Base-by-base conservation (phyloP, 805 yeast species). In the Lipomyces anomalus region DNA sequence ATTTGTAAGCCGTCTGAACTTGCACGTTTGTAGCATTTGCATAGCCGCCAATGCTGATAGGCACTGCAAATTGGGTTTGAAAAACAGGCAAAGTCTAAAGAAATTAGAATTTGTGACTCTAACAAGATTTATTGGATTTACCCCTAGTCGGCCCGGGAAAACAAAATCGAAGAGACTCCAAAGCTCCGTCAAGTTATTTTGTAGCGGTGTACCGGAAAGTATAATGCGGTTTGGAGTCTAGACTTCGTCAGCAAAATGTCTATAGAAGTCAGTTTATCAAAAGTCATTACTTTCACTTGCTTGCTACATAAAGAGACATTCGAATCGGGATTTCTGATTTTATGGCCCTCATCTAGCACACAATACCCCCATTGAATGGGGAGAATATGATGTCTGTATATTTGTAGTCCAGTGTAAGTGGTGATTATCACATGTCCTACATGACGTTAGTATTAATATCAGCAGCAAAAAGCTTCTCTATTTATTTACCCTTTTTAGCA, bases 81-180 rank as follows among this genome's bases (percentile, higher is more conserved):
- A 92, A 92, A 0, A 92, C 90, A 0, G 98, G 98, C 21, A 92
- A 68, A 0, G 98, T 92, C 46, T 40, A 34, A 22, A 3, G 11
- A 18, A 13, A 9, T 20, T 13, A n/a, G 22, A 16, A 6, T 6
- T 18, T 6, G 20, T 7, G 5, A 5, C 7, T 9, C n/a, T 17
- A 11, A 13, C 5, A 22, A 6, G n/a, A 39, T 13, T 17, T 13
- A 13, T 5, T 6, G 42, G 22, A 9, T 40, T 9, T 24, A 26
- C 40, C 0, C 98, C 98, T 20, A 92, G 67, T 50, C 95, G 70
- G 0, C 98, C 98, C 0, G 98, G 98, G 59, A 83, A 89, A 1
- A 89, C 83, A 66, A 92, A 92, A 59, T 92, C 98, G 67, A 92
- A 90, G 38, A 92, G 67, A 43, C 95, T 84, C 98, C 98, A 92